Evolutionary conservation across 164 flowering plant species (phyloP).

Genomic region (Annona squamosa): DNA sequence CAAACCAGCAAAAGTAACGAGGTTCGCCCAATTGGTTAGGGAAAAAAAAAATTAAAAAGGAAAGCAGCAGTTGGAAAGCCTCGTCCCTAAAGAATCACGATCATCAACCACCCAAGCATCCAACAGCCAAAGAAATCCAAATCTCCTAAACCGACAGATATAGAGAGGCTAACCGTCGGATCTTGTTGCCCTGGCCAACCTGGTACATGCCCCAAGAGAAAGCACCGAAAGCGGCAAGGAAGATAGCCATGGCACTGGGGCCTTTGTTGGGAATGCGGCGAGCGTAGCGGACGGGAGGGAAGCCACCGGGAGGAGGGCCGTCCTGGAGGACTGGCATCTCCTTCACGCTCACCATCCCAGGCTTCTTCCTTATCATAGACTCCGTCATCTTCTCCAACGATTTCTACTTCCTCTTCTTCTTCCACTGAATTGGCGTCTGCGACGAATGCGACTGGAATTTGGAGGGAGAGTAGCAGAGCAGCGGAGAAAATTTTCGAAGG

Average conservation of each 20-base stretch:
- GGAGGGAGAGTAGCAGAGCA: not conserved
- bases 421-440: not conserved
- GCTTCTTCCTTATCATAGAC: slow-evolving; percentile 76
- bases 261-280: slow-evolving; percentile 86
- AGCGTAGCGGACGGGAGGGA: slow-evolving; percentile 84
- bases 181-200: slow-evolving; percentile 92
- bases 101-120: not conserved
- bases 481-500: not conserved
- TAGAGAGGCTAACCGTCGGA: slow-evolving; percentile 50
- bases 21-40: too few species aligned
- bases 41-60: too few species aligned
- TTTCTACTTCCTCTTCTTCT: not conserved
- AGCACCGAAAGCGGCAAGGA: slow-evolving; percentile 66
- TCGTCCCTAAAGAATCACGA: not conserved
- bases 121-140: not conserved
- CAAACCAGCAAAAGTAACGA: too few species aligned
- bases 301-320: slow-evolving; percentile 98
- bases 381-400: slow-evolving; percentile 68
- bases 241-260: slow-evolving; percentile 88
- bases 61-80: too few species aligned
- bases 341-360: slow-evolving; percentile 95
- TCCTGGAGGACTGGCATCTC: slow-evolving; percentile 98
- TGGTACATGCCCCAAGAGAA: slow-evolving; percentile 96
- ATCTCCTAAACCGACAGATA: not conserved
- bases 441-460: too few species aligned